These are phyloP conservation scores for Alternaria consortialis DNA, from an alignment of 2,329 filamentous ascomycete species.

Conservation along the genomic window DNA sequence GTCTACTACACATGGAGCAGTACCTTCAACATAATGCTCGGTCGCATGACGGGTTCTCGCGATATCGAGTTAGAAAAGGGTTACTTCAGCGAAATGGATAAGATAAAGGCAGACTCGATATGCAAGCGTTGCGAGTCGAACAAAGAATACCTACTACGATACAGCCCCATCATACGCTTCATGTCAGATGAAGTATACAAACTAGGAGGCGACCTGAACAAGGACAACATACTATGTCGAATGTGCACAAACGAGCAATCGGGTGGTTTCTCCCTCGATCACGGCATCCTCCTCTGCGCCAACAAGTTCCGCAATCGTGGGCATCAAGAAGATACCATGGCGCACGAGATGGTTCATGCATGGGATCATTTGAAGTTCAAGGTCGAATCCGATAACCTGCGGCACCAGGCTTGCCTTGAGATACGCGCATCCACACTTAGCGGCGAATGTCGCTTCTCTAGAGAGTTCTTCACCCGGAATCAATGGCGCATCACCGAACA, in stretches of 20 bases:
- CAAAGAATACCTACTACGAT: slow-evolving; percentile 82
- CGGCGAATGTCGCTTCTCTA: slow-evolving; percentile 89
- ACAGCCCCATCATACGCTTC: slow-evolving; percentile 87
- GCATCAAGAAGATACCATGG: slow-evolving; percentile 90
- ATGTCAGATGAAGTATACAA: slow-evolving; percentile 81
- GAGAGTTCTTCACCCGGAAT: slow-evolving; percentile 83
- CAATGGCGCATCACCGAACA: slow-evolving; percentile 92
- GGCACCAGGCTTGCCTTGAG: slow-evolving; percentile 94
- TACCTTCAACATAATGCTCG: slow-evolving; percentile 83
- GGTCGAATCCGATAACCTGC: slow-evolving; percentile 81
- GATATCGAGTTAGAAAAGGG: slow-evolving; percentile 53
- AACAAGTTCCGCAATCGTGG: slow-evolving; percentile 84
- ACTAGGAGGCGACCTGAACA: slow-evolving; percentile 79
- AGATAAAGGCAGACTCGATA: slow-evolving; percentile 77
- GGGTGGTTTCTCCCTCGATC: slow-evolving; percentile 85
- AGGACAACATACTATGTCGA: slow-evolving; percentile 80
- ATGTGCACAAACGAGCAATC: slow-evolving; percentile 77
- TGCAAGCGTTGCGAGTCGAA: slow-evolving; percentile 82
- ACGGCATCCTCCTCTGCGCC: slow-evolving; percentile 90
- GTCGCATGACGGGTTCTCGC: slow-evolving; percentile 56
- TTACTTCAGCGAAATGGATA: slow-evolving; percentile 81
- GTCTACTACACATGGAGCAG: slow-evolving; percentile 74
- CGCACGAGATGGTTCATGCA: slow-evolving; percentile 98
- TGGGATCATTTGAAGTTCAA: slow-evolving; percentile 94
- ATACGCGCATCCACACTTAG: slow-evolving; percentile 92